Evolutionary conservation across 108 stramenopile genomes (phyloP).

Genomic region (Cyclotella baltica): DNA sequence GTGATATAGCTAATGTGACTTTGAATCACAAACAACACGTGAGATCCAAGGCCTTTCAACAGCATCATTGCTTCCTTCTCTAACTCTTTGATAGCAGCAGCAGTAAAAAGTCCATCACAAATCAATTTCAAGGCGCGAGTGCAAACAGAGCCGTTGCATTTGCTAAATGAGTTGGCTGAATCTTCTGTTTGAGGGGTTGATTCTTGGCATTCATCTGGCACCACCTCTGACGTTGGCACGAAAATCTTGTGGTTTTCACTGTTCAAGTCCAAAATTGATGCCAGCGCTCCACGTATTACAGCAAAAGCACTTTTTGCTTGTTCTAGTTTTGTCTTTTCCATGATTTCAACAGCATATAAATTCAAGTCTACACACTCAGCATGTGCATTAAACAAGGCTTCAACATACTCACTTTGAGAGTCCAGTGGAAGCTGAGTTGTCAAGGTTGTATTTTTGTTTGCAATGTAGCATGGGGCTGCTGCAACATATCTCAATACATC

Average conservation of each 20-base stretch:
- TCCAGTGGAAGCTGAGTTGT: neutral
- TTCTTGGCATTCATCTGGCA: slow-evolving; percentile 16
- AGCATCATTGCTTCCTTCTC: slow-evolving; percentile 41
- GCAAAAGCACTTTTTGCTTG: slow-evolving; percentile 69
- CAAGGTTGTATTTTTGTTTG: slow-evolving; percentile 4
- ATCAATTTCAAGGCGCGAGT: slow-evolving; percentile 51
- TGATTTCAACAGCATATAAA: slow-evolving; percentile 53
- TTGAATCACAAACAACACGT: slow-evolving; percentile 52
- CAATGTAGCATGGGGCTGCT: slow-evolving; percentile 27
- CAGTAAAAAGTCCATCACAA: slow-evolving; percentile 56
- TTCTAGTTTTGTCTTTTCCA: slow-evolving; percentile 46
- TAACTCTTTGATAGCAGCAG: slow-evolving; percentile 36
- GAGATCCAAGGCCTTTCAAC: slow-evolving; percentile 64
- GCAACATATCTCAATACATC: slow-evolving; percentile 40
- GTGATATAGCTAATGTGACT: slow-evolving; percentile 53
- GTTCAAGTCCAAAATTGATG: slow-evolving; percentile 52
- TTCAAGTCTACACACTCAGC: slow-evolving; percentile 57
- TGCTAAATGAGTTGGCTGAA: too few species aligned
- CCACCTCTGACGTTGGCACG: neutral
- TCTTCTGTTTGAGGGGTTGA: neutral
- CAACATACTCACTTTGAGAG: slow-evolving; percentile 6
- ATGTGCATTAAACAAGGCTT: slow-evolving; percentile 28
- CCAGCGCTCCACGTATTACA: slow-evolving; percentile 61
- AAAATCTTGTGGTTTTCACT: slow-evolving; percentile 8
- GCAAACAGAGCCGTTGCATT: slow-evolving; percentile 15